phyloP scores from a whole-genome alignment of 2,329 filamentous ascomycete genomes.

The Xylaria digitata region DNA sequence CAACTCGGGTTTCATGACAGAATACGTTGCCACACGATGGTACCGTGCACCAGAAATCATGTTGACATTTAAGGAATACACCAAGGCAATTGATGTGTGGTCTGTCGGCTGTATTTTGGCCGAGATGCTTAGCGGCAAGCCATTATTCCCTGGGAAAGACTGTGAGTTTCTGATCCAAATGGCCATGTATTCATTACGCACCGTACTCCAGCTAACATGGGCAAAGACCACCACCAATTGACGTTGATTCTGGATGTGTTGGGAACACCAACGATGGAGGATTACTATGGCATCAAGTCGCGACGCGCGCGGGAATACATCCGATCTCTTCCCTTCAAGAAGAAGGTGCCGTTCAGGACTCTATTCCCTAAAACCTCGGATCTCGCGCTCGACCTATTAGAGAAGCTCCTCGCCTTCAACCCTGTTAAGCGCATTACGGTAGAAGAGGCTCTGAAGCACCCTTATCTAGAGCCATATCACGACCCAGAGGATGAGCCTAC shows the following conservation, averaged over 20 bases:
- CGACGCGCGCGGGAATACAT: conserved; percentile 98
- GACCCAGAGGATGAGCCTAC: conserved; percentile 98
- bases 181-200: neutral
- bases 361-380: conserved; percentile 99
- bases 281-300: conserved; percentile 99
- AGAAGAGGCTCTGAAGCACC: conserved; percentile 95
- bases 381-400: conserved; percentile 88
- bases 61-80: conserved; percentile 99
- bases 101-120: conserved; percentile 97
- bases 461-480: conserved; percentile 98
- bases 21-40: conserved; percentile 99
- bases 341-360: conserved; percentile 97
- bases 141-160: conserved; percentile 97
- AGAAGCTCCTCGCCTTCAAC: conserved; percentile 97
- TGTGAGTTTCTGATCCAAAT: conserved; percentile 68
- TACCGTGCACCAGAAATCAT: conserved; percentile 99
- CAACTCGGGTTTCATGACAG: conserved; percentile 99
- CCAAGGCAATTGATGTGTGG: conserved; percentile 99
- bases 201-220: conserved; percentile 35
- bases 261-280: conserved; percentile 98
- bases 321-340: conserved; percentile 97
- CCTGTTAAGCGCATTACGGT: conserved; percentile 98
- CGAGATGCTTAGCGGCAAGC: conserved; percentile 99
- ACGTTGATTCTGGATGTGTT: conserved; percentile 97
- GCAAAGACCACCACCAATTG: conserved; percentile 91